Conservation (phyloP, 2,329 filamentous ascomycete species). For the Cladophialophora yegresii region DNA sequence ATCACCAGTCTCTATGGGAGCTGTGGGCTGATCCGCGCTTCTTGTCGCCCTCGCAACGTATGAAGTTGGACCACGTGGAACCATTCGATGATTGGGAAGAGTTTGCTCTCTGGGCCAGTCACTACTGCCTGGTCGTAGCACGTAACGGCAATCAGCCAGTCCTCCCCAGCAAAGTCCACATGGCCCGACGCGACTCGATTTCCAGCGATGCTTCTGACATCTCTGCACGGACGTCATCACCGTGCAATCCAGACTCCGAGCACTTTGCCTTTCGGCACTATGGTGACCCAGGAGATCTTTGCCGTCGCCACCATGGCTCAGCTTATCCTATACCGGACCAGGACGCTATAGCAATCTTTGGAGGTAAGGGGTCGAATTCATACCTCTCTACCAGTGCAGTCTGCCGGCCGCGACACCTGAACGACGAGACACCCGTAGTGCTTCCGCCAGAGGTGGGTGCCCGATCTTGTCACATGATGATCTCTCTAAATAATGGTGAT, state of each 20-base stretch:
- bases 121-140: conserved; percentile 67
- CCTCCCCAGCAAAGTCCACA: conserved; percentile 20
- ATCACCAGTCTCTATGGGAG: conserved; percentile 74
- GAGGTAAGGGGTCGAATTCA: conserved; percentile 51
- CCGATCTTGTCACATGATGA: conserved; percentile 75
- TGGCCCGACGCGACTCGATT: conserved; percentile 28
- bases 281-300: conserved; percentile 46
- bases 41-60: conserved; percentile 61
- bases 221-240: conserved; percentile 34
- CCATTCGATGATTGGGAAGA: conserved; percentile 95
- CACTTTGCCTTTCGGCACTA: conserved; percentile 40
- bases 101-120: conserved; percentile 77
- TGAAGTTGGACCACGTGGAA: conserved; percentile 69
- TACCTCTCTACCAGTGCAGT: conserved; percentile 50
- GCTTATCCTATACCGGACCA: conserved; percentile 46
- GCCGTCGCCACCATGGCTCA: conserved; percentile 64
- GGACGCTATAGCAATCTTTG: conserved; percentile 44
- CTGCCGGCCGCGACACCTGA: conserved; percentile 24
- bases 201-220: conserved; percentile 34
- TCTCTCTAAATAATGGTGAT: conserved; percentile 60
- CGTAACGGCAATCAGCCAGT: conserved; percentile 29
- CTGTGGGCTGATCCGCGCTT: conserved; percentile 74
- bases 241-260: conserved; percentile 25
- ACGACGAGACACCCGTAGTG: conserved; percentile 44
- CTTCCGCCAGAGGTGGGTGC: conserved; percentile 46